Evolutionary conservation across 768 basidiomycete species (phyloP), one percentile per base, ranked within the genome.

Genomic region (Hydnomerulius pinastri): DNA sequence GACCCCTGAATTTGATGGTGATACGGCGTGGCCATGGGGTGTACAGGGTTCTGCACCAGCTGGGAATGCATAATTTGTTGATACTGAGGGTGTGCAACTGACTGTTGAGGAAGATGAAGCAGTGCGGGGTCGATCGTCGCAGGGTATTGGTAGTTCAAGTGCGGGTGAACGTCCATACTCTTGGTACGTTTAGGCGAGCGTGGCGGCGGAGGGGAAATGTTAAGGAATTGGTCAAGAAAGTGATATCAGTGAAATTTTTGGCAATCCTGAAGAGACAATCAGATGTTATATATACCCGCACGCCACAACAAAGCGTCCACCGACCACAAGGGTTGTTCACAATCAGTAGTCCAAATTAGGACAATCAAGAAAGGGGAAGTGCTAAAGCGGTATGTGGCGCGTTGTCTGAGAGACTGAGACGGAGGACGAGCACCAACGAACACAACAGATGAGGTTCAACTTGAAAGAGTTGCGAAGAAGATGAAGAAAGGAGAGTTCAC

Each of bases 91-190:
- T 30, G 23, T 23, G 10, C 37, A 25, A 41, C 51, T 24, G 28
- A 30, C 32, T 40, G 55, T 5, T 49, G 48, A 43, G 45, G 23
- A 36, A n/a, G 17, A 27, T 50, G 51, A 24, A 17, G 20, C n/a
- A 23, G 43, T n/a, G 46, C 10, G 5, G 21, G 18, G 17, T 39
- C 42, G n/a, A 43, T 2, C 2, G 50, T 36, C 38, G 45, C 48
- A 18, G 57, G 55, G 27, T 65, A 62, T 4, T 11, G 12, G 24
- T 45, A 55, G 33, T 65, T 52, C 53, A 60, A 32, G 8, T 55
- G 49, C 11, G 38, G 6, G 11, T 54, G 55, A 44, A 18, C 7
- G 18, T 65, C 51, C 63, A 64, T 64, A 2, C 10, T 9, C 33
- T 35, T 35, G n/a, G n/a, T 17, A 13, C 35, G 21, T n/a, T 4